Conservation (phyloP, 1,284 basidiomycete genomes). For the Trametes hirsuta region DNA sequence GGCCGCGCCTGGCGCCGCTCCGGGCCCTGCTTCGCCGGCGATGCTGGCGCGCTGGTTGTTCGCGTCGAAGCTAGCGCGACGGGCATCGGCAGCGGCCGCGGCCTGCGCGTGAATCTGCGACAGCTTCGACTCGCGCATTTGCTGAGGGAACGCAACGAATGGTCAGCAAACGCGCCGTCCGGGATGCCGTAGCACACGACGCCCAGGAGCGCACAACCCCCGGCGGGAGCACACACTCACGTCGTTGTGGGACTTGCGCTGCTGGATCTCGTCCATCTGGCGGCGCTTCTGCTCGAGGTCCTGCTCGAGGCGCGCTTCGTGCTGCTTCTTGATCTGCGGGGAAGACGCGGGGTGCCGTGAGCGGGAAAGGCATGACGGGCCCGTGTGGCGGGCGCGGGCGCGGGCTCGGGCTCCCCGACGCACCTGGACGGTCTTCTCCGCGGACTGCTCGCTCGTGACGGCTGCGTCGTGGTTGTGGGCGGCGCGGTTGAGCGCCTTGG, state of each 20-base stretch:
- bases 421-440: conserved; percentile 50
- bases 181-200: not conserved
- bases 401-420: conserved; percentile 6
- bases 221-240: conserved; percentile 20
- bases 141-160: conserved; percentile 17
- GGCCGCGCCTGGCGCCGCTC: not conserved
- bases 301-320: conserved; percentile 31
- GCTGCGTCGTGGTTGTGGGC: conserved; percentile 53
- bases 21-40: not conserved
- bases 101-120: conserved; percentile 33
- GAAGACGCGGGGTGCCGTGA: not conserved
- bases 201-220: not conserved
- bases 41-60: conserved; percentile 9
- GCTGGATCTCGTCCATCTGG: conserved; percentile 31
- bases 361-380: not conserved
- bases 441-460: conserved; percentile 43
- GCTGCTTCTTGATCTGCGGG: conserved; percentile 32
- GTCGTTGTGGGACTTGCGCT: conserved; percentile 35
- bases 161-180: not conserved
- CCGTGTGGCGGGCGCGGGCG: not conserved
- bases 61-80: conserved; percentile 10
- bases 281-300: conserved; percentile 32
- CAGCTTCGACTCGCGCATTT: conserved; percentile 33
- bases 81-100: conserved; percentile 19
- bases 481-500: conserved; percentile 50